Evolutionary conservation across 2,329 filamentous ascomycete species (phyloP), one percentile per base, ranked within the genome.

Genomic region (Epichloe sibirici): DNA sequence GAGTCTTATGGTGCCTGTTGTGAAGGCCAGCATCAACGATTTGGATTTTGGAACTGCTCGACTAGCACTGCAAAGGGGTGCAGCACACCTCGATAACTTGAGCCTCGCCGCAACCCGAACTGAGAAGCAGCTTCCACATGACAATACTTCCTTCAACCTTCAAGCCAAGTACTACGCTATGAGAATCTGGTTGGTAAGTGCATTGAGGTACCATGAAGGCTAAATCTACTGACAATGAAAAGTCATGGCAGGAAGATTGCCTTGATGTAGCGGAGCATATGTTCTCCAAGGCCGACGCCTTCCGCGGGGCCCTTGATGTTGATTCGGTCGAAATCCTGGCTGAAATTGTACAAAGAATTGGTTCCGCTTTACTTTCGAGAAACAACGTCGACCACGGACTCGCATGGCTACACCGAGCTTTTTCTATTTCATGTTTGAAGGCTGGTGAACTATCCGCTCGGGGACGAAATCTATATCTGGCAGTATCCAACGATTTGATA

Each of bases 251-350:
- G 59, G 83, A 90, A 62, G 74, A 79, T 42, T 79, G 84, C 42
- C 72, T 86, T 13, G 86, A 91, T 53, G 77, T 90, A 47, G 87
- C 88, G 31, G 88, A 95, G 51, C 81, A 88, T 65, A 81, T 93
- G 74, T 90, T 85, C 65, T 67, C 67, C 38, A 86, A 86, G 59
- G 67, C 80, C 2, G 68, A 70, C 59, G 69, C 55, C n/a, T 65
- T 68, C 9, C 65, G 59, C 39, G 61, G 60, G 23, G 60, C 50
- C 1, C 63, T 79, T 2, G 74, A 82, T 44, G 65, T 75, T 0
- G 56, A 66, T 2, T 74, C 74, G 1, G 72, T 76, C 2, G 85
- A 90, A 63, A 74, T 71, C 39, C 67, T 90, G 44, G 77, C 82
- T 4, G 83, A 89, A 58, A 70, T 84, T 2, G 72, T 90, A 7